These are phyloP conservation scores for Rhizopus delemar DNA, from an alignment of 371 early-diverging fungal species.

Conservation along the genomic window DNA sequence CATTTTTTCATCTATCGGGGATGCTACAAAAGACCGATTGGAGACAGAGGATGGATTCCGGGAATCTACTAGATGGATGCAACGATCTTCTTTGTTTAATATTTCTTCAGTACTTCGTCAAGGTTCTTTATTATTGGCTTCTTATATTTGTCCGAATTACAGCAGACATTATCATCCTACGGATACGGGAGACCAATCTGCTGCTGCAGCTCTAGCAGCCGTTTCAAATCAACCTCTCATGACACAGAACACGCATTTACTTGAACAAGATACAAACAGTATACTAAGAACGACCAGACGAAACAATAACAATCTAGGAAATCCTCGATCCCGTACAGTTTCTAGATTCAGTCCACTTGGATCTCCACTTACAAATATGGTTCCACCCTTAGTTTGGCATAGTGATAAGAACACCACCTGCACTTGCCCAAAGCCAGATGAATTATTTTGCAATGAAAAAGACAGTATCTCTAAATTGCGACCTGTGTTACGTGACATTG, in stretches of 20 bases:
- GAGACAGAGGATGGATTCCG: constrained; percentile 18
- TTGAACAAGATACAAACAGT: background rate
- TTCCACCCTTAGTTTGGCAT: constrained; percentile 21
- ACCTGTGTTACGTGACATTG: constrained; percentile 37
- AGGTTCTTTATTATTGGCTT: constrained; percentile 39
- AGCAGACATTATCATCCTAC: constrained; percentile 19
- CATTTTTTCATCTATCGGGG: constrained; percentile 7
- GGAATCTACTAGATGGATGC: constrained; percentile 24
- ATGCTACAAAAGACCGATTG: constrained; percentile 3
- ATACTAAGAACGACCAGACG: background rate
- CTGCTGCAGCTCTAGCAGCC: background rate
- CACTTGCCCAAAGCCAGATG: constrained; percentile 33
- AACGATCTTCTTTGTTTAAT: constrained; percentile 34
- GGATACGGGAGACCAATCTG: background rate
- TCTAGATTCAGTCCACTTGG: constrained; percentile 27
- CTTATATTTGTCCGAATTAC: constrained; percentile 47
- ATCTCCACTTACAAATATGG: constrained; percentile 12
- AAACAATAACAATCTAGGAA: background rate
- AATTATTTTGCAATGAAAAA: constrained; percentile 28
- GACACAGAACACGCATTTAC: background rate
- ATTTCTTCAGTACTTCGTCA: constrained; percentile 43
- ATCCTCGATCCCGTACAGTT: constrained; percentile 16
- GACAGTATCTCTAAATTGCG: constrained; percentile 29
- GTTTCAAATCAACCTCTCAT: background rate
- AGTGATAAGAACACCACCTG: constrained; percentile 25